Evolutionary conservation across 2,329 filamentous ascomycete species (phyloP), one percentile per base, ranked within the genome.

Genomic region (Cryphonectria parasitica): DNA sequence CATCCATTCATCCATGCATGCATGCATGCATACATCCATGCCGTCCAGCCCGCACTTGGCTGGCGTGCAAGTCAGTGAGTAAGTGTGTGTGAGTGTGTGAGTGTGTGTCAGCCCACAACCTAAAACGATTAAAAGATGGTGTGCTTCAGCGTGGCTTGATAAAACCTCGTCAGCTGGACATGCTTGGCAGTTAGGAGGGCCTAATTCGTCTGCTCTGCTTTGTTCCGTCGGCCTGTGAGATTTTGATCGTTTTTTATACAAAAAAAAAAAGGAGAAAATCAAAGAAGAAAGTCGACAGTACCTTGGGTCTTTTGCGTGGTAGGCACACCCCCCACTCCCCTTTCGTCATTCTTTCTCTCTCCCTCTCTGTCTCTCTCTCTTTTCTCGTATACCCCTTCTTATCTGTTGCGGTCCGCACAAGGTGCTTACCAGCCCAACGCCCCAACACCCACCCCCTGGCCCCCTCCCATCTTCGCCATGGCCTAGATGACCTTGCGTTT

Each of bases 141-240:
- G 61, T 41, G 61, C n/a, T 64, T 45, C 39, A 64, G 61, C 61
- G 36, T 64, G 61, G 61, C 61, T 43, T 64, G 61, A 45, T 41
- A 45, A n/a, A 45, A 19, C 39, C 39, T 28, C 31, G 61, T 64
- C 61, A 64, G 61, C 61, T 64, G 36, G 61, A 45, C 13, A 11
- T 28, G 54, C 54, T 39, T 36, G 34, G 60, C 22, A 62, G 34
- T 39, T 19, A 58, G 25, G 54, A 17, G 54, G 13, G 31, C 54
- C 28, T 31, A 15, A 58, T 58, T 58, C 54, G 28, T 31, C 54
- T 19, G 7, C 11, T 49, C 8, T 49, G 19, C 22, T n/a, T 8
- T 49, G 45, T n/a, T 49, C 22, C 31, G 19, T 61, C 58, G 34
- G 19, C 8, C 19, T 3, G 31, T 61, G 58, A 61, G 58, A 61